phyloP scores from a whole-genome alignment of 2,329 filamentous ascomycete genomes.

The Penicillium expansum region DNA sequence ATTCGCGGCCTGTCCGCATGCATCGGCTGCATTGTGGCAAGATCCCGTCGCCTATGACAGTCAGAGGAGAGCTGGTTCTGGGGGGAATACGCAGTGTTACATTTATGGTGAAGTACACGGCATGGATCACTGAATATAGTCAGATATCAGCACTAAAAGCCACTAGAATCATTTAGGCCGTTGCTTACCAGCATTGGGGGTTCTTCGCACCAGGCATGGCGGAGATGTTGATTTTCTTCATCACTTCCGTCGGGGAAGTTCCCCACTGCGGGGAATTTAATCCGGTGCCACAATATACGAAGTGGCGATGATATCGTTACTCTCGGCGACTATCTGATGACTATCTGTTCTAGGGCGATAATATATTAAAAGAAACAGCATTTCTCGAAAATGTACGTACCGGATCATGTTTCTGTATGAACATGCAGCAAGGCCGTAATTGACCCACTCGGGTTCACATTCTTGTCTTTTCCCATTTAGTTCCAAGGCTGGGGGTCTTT shows the following conservation, averaged over 20 bases:
- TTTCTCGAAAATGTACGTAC: no score
- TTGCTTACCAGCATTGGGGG: conserved; percentile 18
- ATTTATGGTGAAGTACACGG: conserved; percentile 23
- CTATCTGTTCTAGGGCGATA: background rate
- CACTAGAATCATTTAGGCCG: background rate
- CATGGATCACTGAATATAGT: conserved; percentile 18
- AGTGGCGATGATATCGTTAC: background rate
- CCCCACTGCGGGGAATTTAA: conserved; percentile 4
- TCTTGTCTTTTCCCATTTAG: no score
- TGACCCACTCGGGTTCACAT: no score
- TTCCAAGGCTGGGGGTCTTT: no score
- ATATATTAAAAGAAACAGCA: no score
- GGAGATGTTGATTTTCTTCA: conserved; percentile 2
- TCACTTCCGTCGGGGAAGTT: conserved; percentile 1
- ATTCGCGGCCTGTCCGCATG: conserved; percentile 15
- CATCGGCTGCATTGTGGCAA: conserved; percentile 23
- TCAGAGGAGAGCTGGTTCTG: background rate
- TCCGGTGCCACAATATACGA: background rate
- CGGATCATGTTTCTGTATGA: background rate
- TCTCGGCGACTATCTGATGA: background rate
- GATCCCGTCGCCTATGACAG: conserved; percentile 16
- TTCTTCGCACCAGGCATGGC: conserved; percentile 13
- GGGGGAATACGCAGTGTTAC: conserved; percentile 2
- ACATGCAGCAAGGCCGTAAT: no score
- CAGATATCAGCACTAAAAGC: background rate